Percentiles rank a stretch among this genome's conserved stretches.
Evolutionary conservation across 2,329 filamentous ascomycete genomes (phyloP).

Genomic region (Talaromyces sp.): DNA sequence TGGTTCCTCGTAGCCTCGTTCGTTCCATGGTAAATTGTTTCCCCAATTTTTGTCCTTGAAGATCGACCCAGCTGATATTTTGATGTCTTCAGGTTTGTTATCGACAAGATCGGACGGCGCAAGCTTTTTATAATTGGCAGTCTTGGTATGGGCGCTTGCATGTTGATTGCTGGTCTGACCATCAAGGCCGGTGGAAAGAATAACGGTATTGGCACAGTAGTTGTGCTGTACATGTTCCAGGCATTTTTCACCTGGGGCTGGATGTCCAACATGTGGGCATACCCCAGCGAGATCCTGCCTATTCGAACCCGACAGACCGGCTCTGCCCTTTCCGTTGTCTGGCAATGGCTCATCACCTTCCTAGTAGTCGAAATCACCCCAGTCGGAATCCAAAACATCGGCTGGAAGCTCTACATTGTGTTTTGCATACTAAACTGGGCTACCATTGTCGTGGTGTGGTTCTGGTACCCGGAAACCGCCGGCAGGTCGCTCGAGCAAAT

Average conservation of each 20-base stretch:
- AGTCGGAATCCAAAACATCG: conserved; percentile 32
- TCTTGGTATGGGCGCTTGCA: conserved; percentile 46
- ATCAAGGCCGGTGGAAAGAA: conserved; percentile 11
- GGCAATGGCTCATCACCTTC: conserved; percentile 15
- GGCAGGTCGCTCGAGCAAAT: conserved; percentile 23
- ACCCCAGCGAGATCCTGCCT: conserved; percentile 14
- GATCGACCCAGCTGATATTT: conserved; percentile 38
- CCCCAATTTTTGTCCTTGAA: neutral
- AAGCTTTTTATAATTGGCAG: conserved; percentile 69
- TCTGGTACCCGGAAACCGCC: conserved; percentile 24
- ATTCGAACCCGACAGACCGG: conserved; percentile 11
- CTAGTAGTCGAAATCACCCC: conserved; percentile 37
- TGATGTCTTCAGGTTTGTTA: conserved; percentile 31
- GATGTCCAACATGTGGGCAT: conserved; percentile 15
- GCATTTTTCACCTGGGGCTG: conserved; percentile 16
- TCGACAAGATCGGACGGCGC: conserved; percentile 53
- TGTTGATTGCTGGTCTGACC: conserved; percentile 13
- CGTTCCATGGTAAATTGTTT: conserved; percentile 11
- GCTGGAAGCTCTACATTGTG: conserved; percentile 35
- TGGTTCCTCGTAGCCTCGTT: conserved; percentile 15
- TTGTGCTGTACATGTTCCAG: conserved; percentile 15
- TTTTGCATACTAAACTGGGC: conserved; percentile 28
- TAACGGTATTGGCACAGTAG: conserved; percentile 13
- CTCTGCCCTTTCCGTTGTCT: conserved; percentile 12
- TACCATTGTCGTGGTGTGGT: conserved; percentile 44